Evolutionary conservation across 257 asterid species (phyloP), one percentile per base, ranked within the genome.

Genomic region (Coffea eugenioides): DNA sequence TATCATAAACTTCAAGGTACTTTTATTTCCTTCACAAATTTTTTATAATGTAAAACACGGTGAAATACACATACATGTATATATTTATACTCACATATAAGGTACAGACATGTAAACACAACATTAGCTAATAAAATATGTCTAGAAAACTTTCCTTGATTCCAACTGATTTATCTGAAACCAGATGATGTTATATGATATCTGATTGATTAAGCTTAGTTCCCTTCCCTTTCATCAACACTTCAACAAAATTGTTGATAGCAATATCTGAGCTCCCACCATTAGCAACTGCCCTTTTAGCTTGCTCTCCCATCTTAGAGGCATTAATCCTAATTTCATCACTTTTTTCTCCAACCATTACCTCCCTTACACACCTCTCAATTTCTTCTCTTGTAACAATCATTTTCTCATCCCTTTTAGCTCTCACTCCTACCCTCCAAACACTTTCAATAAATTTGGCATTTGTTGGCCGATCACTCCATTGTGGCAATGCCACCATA

Each of bases 381-480:
- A 82, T 78, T 52, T 82, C 83, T 51, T 74, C 77, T 52, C 77
- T 68, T 21, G 23, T 69, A 3, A 81, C 79, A 3, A 80, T 6
- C 25, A 74, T 56, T 0, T 64, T 80, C 12, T 61, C 71, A 8
- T 69, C 46, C 1, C 52, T 20, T 51, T 20, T 65, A 14, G 45
- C 64, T 5, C 84, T 39, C 16, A 77, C 41, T 18, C 84, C 84
- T 5, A 21, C 39, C 51, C 34, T 64, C 73, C 72, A 82, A 27
- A 70, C 78, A 72, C 71, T 68, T 57, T 18, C 62, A 54, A 76
- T 25, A 14, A 82, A 61, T 46, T 82, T 82, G 8, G 84, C 67
- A 59, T 82, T 82, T 6, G 84, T 82, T 25, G 59, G 49, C 51
- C 77, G 81, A 64, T 82, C 78, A 13, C 56, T 76, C 36, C 39